Evolutionary conservation across 768 basidiomycete species (phyloP), one percentile per base, ranked within the genome.

Genomic region (Tricholoma bakamatsutake): DNA sequence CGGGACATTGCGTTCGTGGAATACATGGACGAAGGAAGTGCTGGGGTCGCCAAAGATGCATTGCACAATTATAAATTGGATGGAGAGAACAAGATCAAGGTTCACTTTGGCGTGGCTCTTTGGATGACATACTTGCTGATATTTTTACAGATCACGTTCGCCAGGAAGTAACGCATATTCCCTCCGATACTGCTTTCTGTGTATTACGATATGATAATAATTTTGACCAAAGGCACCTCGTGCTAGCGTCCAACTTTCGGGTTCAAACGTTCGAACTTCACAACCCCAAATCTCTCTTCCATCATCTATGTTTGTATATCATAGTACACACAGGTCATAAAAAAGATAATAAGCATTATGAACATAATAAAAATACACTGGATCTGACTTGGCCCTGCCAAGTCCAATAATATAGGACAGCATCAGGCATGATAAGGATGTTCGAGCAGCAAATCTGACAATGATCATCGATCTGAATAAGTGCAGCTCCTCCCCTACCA

Each of bases 1-100:
- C 87, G 87, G 67, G 95, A 96, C 69, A 98, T 98, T 60, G 97
- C 96, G 0, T 99, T 99, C 80, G 94, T 99, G 73, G 97, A 99
- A 69, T 99, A 88, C 63, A 65, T 87, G 69, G 97, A 98, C 85
- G 97, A 98, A 70, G 82, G 78, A 39, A 90, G 90, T 59, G 90
- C 96, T 13, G 88, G 85, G 18, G 83, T 88, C 50, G 97, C 97
- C 40, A 95, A 96, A 68, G 95, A 98, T 57, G 95, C 93, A 13
- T 73, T 98, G 65, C 95, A 99, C 82, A 98, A 98, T 70, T 93
- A 92, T 83, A 94, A 93, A 72, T 78, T 98, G 68, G 93, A 97
- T 62, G 94, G 93, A 52, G 95, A 97, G 73, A 93, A 92, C 75
- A 98, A 98, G 76, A 97, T 98, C 81, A 98, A 98, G 84, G 95